Conservation (phyloP, 2,329 filamentous ascomycete genomes). For the Ascocoryne sarcoides region DNA sequence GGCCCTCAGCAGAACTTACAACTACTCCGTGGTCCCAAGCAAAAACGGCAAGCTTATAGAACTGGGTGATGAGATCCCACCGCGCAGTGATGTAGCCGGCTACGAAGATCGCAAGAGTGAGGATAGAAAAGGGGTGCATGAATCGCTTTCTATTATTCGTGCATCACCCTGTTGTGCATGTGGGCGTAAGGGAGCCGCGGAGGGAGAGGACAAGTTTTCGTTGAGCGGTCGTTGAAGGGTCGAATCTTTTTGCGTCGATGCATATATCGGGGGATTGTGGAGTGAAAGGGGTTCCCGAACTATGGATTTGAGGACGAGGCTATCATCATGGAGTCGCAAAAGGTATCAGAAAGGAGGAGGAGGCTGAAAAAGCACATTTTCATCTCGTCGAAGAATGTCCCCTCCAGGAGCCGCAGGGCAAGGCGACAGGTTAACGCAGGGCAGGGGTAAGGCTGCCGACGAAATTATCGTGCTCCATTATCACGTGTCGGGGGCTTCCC, state of each 20-base stretch:
- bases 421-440: too few species aligned
- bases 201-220: background rate
- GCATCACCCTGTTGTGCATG: constrained; percentile 19
- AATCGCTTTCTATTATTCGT: constrained; percentile 26
- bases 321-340: background rate
- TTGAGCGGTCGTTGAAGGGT: too few species aligned
- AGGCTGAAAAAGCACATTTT: too few species aligned
- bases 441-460: too few species aligned
- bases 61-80: constrained; percentile 94
- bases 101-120: constrained; percentile 97
- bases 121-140: constrained; percentile 96
- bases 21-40: constrained; percentile 98
- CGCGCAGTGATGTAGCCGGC: constrained; percentile 98
- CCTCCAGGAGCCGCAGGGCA: too few species aligned
- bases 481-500: too few species aligned
- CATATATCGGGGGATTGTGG: too few species aligned
- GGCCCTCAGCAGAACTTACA: constrained; percentile 45
- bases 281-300: too few species aligned
- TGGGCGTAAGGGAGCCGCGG: background rate
- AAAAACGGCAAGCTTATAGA: constrained; percentile 95
- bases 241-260: too few species aligned
- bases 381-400: too few species aligned
- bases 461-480: too few species aligned
- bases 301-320: background rate
- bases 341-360: too few species aligned